Percentiles rank a stretch among this genome's conserved stretches.
Evolutionary conservation across 2,329 filamentous ascomycete species (phyloP).

Genomic region (Diaporthe caulivora): DNA sequence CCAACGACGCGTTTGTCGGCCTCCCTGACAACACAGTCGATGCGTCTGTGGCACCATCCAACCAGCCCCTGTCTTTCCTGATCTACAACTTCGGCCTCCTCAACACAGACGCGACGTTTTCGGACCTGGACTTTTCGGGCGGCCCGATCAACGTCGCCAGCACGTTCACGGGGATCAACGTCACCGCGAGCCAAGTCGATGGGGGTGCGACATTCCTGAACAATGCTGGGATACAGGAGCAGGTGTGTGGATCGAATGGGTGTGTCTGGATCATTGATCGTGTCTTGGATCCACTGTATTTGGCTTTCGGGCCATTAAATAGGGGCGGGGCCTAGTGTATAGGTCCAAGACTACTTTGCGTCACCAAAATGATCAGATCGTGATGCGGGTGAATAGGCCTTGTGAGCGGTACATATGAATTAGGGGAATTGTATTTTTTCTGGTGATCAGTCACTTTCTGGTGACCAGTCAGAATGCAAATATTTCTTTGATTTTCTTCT

Average conservation of each 20-base stretch:
- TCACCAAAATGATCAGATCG: neutral
- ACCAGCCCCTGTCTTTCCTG: slow-evolving; percentile 25
- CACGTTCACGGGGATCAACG: slow-evolving; percentile 19
- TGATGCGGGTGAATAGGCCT: neutral
- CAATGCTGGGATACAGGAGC: slow-evolving; percentile 19
- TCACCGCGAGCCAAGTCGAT: slow-evolving; percentile 5
- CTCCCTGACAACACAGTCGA: neutral
- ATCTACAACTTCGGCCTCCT: slow-evolving; percentile 26
- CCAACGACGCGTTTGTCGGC: slow-evolving; percentile 25
- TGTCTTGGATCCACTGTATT: slow-evolving; percentile 24
- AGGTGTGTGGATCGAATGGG: slow-evolving; percentile 22
- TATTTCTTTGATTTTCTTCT: rapidly evolving
- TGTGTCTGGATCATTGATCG: slow-evolving; percentile 21
- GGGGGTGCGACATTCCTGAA: slow-evolving; percentile 8
- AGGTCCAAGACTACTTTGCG: too few relatives aligned
- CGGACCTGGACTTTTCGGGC: slow-evolving; percentile 17
- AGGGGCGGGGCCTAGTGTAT: neutral
- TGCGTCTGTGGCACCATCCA: slow-evolving; percentile 23
- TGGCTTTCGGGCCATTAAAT: slow-evolving; percentile 27
- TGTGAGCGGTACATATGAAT: too few relatives aligned
- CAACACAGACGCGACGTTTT: neutral
- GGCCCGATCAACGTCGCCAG: slow-evolving; percentile 11
- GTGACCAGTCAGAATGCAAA: neutral
- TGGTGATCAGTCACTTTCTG: neutral
- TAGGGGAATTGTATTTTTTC: neutral